Percentiles rank a stretch among this genome's conserved stretches.
Evolutionary conservation across 495 filamentous ascomycete species (phyloP).

Genomic region (Hypoxylon crocopeplum): DNA sequence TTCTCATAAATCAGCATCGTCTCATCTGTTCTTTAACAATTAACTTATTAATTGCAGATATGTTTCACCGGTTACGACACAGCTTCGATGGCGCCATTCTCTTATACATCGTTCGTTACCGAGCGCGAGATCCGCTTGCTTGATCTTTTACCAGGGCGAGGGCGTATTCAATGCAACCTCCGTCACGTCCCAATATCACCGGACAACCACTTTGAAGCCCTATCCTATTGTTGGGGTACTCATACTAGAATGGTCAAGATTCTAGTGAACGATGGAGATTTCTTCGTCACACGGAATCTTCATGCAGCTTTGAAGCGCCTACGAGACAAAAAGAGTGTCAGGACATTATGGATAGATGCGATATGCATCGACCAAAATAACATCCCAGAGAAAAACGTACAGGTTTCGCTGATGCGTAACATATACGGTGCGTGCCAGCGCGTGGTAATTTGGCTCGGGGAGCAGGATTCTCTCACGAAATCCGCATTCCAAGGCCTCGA

Average conservation of each 20-base stretch:
- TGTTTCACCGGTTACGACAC: neutral
- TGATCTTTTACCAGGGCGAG: slow-evolving; percentile 1
- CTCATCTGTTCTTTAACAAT: too few species aligned
- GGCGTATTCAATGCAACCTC: slow-evolving; percentile 1
- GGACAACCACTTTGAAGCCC: slow-evolving; percentile 15
- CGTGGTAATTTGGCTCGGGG: slow-evolving; percentile 1
- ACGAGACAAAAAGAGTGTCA: slow-evolving; percentile 3
- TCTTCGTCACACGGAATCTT: slow-evolving; percentile 21
- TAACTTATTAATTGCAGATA: neutral
- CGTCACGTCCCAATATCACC: neutral
- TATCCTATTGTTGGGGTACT: slow-evolving; percentile 44
- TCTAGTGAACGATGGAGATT: neutral
- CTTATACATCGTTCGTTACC: neutral
- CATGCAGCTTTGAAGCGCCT: slow-evolving; percentile 21
- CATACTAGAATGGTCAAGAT: neutral
- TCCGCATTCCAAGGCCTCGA: neutral
- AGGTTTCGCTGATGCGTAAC: slow-evolving; percentile 31
- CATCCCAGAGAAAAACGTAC: slow-evolving; percentile 20
- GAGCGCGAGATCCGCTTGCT: slow-evolving; percentile 6
- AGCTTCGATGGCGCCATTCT: neutral
- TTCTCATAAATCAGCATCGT: too few species aligned
- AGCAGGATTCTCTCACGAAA: neutral
- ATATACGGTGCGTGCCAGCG: slow-evolving; percentile 18
- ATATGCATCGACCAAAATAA: slow-evolving; percentile 37
- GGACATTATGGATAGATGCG: slow-evolving; percentile 22